Conservation (phyloP, 2,329 filamentous ascomycete genomes). For the Lecanicillium sp. region DNA sequence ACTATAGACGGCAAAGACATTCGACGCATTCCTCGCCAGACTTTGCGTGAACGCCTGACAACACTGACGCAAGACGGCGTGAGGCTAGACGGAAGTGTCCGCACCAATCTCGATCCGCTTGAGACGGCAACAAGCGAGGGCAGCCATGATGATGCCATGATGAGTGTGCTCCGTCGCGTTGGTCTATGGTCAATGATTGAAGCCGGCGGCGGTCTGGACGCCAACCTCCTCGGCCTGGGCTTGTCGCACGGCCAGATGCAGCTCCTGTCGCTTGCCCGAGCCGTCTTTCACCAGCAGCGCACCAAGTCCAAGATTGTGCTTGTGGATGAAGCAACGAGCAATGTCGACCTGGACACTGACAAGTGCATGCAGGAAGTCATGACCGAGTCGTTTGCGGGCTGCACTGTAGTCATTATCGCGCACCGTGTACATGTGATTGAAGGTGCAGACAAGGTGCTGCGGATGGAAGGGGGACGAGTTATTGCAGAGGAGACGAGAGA, state of each 20-base stretch:
- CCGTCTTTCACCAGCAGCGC: slow-evolving; percentile 14
- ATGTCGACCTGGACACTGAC: slow-evolving; percentile 28
- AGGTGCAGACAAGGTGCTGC: too few relatives aligned
- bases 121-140: too few relatives aligned
- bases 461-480: too few relatives aligned
- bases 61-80: too few relatives aligned
- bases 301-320: slow-evolving; percentile 1
- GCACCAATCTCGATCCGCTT: too few relatives aligned
- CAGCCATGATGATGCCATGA: not conserved
- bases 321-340: slow-evolving; percentile 1
- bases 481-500: too few relatives aligned
- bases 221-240: not conserved
- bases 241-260: slow-evolving; percentile 11
- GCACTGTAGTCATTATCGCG: slow-evolving; percentile 8
- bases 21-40: too few relatives aligned
- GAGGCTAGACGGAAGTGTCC: too few relatives aligned
- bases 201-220: slow-evolving; percentile 7
- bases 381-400: slow-evolving; percentile 2
- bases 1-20: too few relatives aligned
- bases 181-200: slow-evolving; percentile 7
- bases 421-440: slow-evolving; percentile 4
- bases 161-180: slow-evolving; percentile 6
- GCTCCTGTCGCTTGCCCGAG: slow-evolving; percentile 10
- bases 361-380: slow-evolving; percentile 6
- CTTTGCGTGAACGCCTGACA: too few relatives aligned